A percentile compares a stretch with the other conserved stretches of the same genome.
Evolutionary conservation across 2,329 filamentous ascomycete genomes (phyloP).

Genomic region (Myriosclerotinia curreyana): DNA sequence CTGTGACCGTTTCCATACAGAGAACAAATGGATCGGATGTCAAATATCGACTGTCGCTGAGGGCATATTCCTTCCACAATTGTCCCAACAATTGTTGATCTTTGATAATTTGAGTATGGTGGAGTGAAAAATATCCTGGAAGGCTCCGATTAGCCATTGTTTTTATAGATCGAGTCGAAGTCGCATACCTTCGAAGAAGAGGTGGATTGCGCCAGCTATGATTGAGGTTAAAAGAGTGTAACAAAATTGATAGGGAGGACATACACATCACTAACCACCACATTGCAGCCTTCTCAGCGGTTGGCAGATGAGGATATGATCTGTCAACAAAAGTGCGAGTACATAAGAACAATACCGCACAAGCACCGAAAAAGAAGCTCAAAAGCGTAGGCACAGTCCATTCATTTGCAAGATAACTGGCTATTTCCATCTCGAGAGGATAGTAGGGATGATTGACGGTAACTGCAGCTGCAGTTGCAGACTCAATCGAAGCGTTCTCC

Average conservation of each 20-base stretch:
- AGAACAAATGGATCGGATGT: constrained; percentile 52
- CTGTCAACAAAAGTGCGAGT: constrained; percentile 54
- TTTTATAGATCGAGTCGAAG: not conserved
- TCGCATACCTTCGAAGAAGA: constrained; percentile 39
- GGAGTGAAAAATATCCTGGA: constrained; percentile 48
- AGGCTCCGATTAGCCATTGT: not conserved
- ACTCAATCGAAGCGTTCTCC: constrained; percentile 28
- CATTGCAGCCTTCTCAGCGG: constrained; percentile 55
- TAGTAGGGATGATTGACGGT: constrained; percentile 63
- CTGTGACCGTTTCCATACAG: constrained; percentile 55
- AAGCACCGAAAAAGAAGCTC: constrained; percentile 55
- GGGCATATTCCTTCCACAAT: constrained; percentile 57
- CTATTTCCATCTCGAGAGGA: constrained; percentile 60
- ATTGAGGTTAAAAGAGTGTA: not conserved
- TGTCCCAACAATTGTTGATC: constrained; percentile 49
- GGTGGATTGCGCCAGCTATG: constrained; percentile 37
- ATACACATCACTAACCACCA: constrained; percentile 76
- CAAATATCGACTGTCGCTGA: constrained; percentile 56
- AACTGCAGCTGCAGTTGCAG: constrained; percentile 22
- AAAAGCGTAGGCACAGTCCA: constrained; percentile 58
- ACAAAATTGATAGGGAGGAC: constrained; percentile 31
- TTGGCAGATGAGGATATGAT: constrained; percentile 51
- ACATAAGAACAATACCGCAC: constrained; percentile 53
- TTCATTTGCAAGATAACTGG: constrained; percentile 64
- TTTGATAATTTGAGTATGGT: constrained; percentile 44